Evolutionary conservation across 1,284 basidiomycete genomes (phyloP), one percentile per base, ranked within the genome.

Genomic region (Irpex sp.): DNA sequence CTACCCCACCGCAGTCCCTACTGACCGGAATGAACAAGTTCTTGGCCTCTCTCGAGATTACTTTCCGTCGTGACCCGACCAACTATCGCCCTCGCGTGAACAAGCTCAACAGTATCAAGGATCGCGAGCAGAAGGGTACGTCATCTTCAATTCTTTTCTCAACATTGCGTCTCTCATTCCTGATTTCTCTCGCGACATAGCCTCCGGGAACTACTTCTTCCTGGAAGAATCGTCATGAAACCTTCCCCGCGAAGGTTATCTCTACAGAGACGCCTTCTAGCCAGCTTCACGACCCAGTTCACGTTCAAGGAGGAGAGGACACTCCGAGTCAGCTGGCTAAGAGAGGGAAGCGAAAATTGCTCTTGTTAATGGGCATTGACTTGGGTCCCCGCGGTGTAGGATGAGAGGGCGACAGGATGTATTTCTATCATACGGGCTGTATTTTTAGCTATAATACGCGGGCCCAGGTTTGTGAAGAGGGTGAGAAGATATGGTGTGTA

Each of bases 71-170:
- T 73, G 96, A 98, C 78, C 96, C 96, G 31, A 96, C 94, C 66
- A 97, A 97, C 80, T 97, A 87, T 81, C 83, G 92, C 64, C 94
- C 95, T 54, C 87, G 96, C 63, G 96, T 98, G 67, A 98, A 98
- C 84, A 98, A 98, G 82, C 74, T 88, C 66, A 82, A 95, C 77
- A 96, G 93, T 78, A 84, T 96, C 71, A 96, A 97, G 79, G 96
- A 98, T 75, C 86, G 91, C 68, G 94, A 97, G 77, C 96, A 98
- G 80, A 98, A 97, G 81, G 71, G 93, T 93, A 72, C 51, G 85
- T 77, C 15, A 11, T 15, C 15, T 57, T 38, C 60, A 49, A 15
- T 52, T 59, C 55, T 51, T 58, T 15, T 56, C 26, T 26, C 26
- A 26, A 26, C 3, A 26, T 26, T 26, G 65, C 44, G n/a, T 52